A percentile compares a stretch with the other conserved stretches of the same genome.
Evolutionary conservation across 768 basidiomycete genomes (phyloP).

Genomic region (Mycena maculata): DNA sequence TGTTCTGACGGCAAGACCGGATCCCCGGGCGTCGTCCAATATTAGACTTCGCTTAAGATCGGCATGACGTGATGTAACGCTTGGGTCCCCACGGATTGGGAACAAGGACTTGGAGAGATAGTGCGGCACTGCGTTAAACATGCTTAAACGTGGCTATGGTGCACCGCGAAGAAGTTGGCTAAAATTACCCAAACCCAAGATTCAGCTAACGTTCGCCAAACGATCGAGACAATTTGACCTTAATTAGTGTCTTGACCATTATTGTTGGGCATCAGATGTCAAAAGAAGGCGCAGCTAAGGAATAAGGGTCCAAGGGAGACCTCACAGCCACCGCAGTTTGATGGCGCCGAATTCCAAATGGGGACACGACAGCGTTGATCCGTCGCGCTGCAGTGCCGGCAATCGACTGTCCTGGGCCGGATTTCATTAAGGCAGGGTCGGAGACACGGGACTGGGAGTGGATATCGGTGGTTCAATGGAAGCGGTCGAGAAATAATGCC

Average conservation of each 20-base stretch:
- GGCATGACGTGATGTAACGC: not conserved
- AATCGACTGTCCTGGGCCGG: not conserved
- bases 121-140: not conserved
- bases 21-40: conserved; percentile 11
- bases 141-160: conserved; percentile 17
- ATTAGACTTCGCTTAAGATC: conserved; percentile 2
- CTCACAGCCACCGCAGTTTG: not conserved
- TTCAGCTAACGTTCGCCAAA: not conserved
- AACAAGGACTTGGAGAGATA: conserved; percentile 14
- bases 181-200: conserved; percentile 1
- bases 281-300: not conserved
- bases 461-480: too few relatives aligned
- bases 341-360: conserved; percentile 8
- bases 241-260: not conserved
- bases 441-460: not conserved
- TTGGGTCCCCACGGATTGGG: not conserved
- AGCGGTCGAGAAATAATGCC: not conserved
- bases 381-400: conserved; percentile 12
- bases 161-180: conserved; percentile 1
- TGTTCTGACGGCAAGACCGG: not conserved
- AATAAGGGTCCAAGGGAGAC: too few relatives aligned
- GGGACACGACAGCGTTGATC: conserved; percentile 4
- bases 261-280: conserved; percentile 1
- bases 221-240: conserved; percentile 2
- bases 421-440: conserved; percentile 15